Percentiles rank a stretch among this genome's conserved stretches.
phyloP scores from a whole-genome alignment of 805 yeast genomes.

The Pichia insulana region DNA sequence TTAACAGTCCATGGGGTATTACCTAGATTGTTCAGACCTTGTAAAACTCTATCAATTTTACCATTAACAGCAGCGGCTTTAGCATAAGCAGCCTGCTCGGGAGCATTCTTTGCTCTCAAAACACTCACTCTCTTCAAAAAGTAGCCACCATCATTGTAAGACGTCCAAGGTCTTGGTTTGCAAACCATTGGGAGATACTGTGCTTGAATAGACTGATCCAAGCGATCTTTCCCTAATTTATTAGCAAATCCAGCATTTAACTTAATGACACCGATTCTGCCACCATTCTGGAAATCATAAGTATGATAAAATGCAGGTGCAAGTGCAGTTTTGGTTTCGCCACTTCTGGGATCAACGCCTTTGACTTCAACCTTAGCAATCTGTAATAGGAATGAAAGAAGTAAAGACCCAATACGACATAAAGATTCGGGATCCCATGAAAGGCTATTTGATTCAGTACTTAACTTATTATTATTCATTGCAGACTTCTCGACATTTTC shows the following conservation, averaged over 20 bases:
- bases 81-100: constrained; percentile 84
- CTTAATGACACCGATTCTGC: constrained; percentile 71
- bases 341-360: constrained; percentile 76
- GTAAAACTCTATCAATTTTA: constrained; percentile 56
- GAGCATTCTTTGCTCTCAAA: constrained; percentile 73
- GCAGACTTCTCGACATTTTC: constrained; percentile 20
- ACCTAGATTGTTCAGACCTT: constrained; percentile 82
- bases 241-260: constrained; percentile 62
- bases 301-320: constrained; percentile 91
- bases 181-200: constrained; percentile 89
- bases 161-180: constrained; percentile 82
- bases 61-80: constrained; percentile 73
- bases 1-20: constrained; percentile 90
- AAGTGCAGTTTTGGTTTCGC: constrained; percentile 51
- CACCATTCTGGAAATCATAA: constrained; percentile 73
- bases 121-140: constrained; percentile 52
- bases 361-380: constrained; percentile 75
- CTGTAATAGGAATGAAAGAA: constrained; percentile 66
- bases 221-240: constrained; percentile 57
- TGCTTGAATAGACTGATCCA: constrained; percentile 59
- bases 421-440: constrained; percentile 26
- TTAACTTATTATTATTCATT: constrained; percentile 7
- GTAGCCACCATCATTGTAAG: constrained; percentile 81
- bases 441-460: constrained; percentile 10
- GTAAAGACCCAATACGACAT: constrained; percentile 74